Conservation (phyloP, 75 land plant genomes). For the Isoetes taiwanensis region DNA sequence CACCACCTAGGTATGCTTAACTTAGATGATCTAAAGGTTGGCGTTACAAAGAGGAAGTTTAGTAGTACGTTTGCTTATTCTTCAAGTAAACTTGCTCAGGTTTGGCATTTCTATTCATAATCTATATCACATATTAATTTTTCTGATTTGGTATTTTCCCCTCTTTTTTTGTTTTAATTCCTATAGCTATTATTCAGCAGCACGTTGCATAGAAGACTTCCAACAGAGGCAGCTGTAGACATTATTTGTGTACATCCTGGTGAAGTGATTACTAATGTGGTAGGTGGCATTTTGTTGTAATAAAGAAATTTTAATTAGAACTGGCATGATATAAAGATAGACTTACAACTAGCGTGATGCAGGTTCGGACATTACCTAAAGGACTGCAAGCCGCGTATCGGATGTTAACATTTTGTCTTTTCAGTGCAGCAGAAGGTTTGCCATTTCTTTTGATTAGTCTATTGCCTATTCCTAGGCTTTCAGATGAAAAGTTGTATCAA, state of each 20-base stretch:
- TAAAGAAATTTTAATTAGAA: background rate
- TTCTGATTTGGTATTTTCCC: background rate
- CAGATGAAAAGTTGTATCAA: too few relatives aligned
- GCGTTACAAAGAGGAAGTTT: background rate
- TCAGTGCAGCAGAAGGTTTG: conserved; percentile 11
- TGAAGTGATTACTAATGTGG: conserved; percentile 12
- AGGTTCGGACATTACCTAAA: conserved; percentile 13
- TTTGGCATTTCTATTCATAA: background rate
- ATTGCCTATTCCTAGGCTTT: too few relatives aligned
- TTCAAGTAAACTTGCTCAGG: conserved; percentile 27
- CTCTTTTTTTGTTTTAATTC: background rate
- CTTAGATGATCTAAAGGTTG: conserved; percentile 10
- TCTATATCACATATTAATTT: background rate
- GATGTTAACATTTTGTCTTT: background rate
- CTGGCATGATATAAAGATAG: background rate
- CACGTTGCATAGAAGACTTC: background rate
- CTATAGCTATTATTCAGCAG: conserved; percentile 7
- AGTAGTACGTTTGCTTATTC: conserved; percentile 11
- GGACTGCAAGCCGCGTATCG: background rate
- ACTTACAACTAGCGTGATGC: too few relatives aligned
- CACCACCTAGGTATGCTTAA: conserved; percentile 18
- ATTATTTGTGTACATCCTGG: conserved; percentile 14
- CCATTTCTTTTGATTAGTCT: too few relatives aligned
- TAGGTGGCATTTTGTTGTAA: background rate
- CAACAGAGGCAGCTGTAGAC: background rate